Percentiles rank a stretch among this genome's conserved stretches.
Evolutionary conservation across 306 rosid species (phyloP).

Genomic region (Casuarina cunninghamiana): DNA sequence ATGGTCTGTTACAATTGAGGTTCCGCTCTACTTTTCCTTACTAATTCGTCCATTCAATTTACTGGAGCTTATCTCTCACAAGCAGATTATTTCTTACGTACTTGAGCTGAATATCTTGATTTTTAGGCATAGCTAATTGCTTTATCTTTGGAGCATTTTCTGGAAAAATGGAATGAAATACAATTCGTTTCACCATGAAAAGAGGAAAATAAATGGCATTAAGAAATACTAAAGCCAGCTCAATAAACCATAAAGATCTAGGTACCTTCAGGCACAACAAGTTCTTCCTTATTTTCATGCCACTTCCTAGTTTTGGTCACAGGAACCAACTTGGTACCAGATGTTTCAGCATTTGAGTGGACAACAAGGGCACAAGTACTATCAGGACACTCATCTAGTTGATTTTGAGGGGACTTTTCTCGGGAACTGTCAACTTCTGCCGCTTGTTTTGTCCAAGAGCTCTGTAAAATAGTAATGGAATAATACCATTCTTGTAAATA

Average conservation of each 20-base stretch:
- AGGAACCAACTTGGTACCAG: slow-evolving; percentile 37
- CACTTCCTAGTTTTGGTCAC: slow-evolving; percentile 38
- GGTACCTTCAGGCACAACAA: slow-evolving; percentile 41
- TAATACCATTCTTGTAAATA: neutral
- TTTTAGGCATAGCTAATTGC: slow-evolving; percentile 31
- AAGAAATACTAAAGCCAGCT: neutral
- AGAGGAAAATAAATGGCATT: neutral
- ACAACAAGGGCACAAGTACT: slow-evolving; percentile 50
- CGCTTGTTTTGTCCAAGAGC: slow-evolving; percentile 52
- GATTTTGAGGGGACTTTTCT: slow-evolving; percentile 40
- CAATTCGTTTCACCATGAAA: slow-evolving; percentile 1
- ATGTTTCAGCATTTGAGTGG: slow-evolving; percentile 39
- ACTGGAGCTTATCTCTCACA: slow-evolving; percentile 39
- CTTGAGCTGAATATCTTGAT: slow-evolving; percentile 40
- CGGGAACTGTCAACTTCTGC: slow-evolving; percentile 46
- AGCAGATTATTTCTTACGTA: slow-evolving; percentile 29
- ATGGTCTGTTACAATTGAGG: slow-evolving; percentile 47
- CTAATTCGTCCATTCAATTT: slow-evolving; percentile 49
- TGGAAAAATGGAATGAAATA: slow-evolving; percentile 35
- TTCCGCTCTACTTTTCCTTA: slow-evolving; percentile 41
- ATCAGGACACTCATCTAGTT: slow-evolving; percentile 44
- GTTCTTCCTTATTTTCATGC: slow-evolving; percentile 35
- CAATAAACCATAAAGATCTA: slow-evolving; percentile 19
- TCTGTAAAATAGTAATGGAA: slow-evolving; percentile 33
- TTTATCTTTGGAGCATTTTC: slow-evolving; percentile 35